Percentiles rank a stretch among this genome's conserved stretches.
Evolutionary conservation across 2,329 filamentous ascomycete species (phyloP).

Genomic region (Nigrospora oryzae): DNA sequence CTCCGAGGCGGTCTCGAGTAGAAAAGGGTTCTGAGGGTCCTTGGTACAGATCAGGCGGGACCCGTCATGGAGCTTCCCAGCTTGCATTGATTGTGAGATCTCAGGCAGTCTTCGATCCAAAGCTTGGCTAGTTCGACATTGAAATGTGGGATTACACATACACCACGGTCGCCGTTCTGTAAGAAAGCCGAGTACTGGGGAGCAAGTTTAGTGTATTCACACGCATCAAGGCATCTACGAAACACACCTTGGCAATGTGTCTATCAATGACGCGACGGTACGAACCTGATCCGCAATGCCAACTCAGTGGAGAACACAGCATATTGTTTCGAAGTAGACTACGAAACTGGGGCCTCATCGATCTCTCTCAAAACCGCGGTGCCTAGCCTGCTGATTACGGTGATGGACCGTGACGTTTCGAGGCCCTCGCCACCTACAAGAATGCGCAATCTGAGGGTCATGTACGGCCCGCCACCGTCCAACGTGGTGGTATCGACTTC

Average conservation of each 20-base stretch:
- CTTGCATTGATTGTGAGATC: constrained; percentile 5
- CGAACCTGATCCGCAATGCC: not conserved
- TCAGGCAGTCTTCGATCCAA: constrained; percentile 6
- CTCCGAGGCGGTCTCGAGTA: not conserved
- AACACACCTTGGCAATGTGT: not conserved
- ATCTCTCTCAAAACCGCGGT: not conserved
- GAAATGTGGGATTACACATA: not conserved
- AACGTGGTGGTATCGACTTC: not conserved
- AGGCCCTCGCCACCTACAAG: not conserved
- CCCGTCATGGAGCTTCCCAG: not conserved
- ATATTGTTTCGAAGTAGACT: not conserved
- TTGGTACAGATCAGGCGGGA: constrained; percentile 4
- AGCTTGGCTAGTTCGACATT: constrained; percentile 4
- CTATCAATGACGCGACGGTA: not conserved
- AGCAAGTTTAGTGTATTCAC: not conserved
- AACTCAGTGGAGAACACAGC: not conserved
- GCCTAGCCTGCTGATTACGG: not conserved
- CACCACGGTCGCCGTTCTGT: rapidly evolving
- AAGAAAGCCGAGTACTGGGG: not conserved
- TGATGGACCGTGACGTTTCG: not conserved
- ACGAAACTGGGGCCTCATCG: not conserved
- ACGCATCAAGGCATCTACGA: too few species aligned
- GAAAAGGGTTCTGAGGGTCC: constrained; percentile 3
- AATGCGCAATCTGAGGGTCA: not conserved
- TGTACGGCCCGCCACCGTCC: not conserved